Percentiles rank a stretch among this genome's conserved stretches.
Conservation (phyloP, 495 filamentous ascomycete species). For the Daldinia concentrica region DNA sequence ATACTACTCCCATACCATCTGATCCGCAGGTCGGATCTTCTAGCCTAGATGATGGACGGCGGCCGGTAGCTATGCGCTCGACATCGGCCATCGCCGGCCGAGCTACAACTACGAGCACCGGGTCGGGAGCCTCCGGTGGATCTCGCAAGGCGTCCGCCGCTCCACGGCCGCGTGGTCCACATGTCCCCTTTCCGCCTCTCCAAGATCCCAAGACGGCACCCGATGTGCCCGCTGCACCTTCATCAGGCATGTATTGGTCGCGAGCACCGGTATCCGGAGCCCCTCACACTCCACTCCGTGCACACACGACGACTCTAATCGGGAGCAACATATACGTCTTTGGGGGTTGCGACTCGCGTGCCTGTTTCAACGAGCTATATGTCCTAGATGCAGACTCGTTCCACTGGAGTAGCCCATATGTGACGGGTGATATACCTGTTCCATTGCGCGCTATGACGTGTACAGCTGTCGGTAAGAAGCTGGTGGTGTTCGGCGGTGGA, state of each 20-base stretch:
- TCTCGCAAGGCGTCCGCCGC: slow-evolving; percentile 42
- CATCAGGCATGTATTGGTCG: slow-evolving; percentile 76
- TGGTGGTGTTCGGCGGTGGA: slow-evolving; percentile 72
- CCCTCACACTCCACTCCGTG: slow-evolving; percentile 65
- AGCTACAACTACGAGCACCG: slow-evolving; percentile 36
- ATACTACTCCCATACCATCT: slow-evolving; percentile 17
- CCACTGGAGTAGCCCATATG: slow-evolving; percentile 67
- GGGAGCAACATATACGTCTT: slow-evolving; percentile 71
- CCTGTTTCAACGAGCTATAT: slow-evolving; percentile 73
- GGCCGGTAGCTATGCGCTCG: slow-evolving; percentile 55
- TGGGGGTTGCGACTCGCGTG: slow-evolving; percentile 69
- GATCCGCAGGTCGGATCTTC: slow-evolving; percentile 58
- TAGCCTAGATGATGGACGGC: slow-evolving; percentile 44
- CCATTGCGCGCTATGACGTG: slow-evolving; percentile 73
- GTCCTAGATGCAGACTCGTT: slow-evolving; percentile 72
- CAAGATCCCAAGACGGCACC: slow-evolving; percentile 64
- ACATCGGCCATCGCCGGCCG: slow-evolving; percentile 63
- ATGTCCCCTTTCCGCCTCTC: slow-evolving; percentile 63
- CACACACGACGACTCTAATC: slow-evolving; percentile 69
- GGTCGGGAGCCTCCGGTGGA: slow-evolving; percentile 38
- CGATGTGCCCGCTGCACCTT: slow-evolving; percentile 67
- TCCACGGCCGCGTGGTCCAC: slow-evolving; percentile 47
- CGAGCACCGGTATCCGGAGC: slow-evolving; percentile 65
- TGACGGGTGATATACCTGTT: slow-evolving; percentile 67
- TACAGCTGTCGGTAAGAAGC: slow-evolving; percentile 71